phyloP scores from a whole-genome alignment of 1,284 basidiomycete species.

The Athelia psychrophila region DNA sequence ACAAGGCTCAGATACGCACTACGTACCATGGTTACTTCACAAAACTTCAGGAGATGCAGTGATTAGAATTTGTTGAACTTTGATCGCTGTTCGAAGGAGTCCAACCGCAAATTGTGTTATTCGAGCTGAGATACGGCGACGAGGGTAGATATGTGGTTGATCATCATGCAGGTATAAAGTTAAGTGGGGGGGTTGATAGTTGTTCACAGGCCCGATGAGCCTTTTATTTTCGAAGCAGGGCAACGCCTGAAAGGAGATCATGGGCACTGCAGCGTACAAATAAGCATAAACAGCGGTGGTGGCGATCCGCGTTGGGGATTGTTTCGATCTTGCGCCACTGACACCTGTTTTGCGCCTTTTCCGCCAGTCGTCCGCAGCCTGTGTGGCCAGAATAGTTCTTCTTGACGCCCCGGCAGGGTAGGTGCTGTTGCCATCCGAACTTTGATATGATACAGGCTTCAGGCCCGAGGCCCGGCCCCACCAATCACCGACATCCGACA shows the following conservation, averaged over 20 bases:
- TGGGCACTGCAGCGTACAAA: conserved; percentile 16
- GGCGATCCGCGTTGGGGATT: no score
- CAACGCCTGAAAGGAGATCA: no score
- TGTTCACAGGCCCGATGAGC: conserved; percentile 42
- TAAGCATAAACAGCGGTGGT: conserved; percentile 8
- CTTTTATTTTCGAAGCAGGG: conserved; percentile 26
- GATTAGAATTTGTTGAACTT: no score
- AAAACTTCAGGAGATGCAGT: no score
- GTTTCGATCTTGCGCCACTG: no score
- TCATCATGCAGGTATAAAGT: conserved; percentile 36
- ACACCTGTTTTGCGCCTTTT: conserved; percentile 24
- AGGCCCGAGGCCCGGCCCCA: no score
- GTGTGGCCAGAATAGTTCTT: no score
- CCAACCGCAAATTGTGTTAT: conserved; percentile 48
- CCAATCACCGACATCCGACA: no score
- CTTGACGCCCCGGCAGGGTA: no score
- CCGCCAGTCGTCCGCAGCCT: conserved; percentile 26
- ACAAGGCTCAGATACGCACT: conserved; percentile 9
- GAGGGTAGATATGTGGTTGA: conserved; percentile 30
- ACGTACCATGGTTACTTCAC: conserved; percentile 37
- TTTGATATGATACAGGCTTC: no score
- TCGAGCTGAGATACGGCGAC: conserved; percentile 33
- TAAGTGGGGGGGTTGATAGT: conserved; percentile 37
- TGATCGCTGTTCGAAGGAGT: conserved; percentile 28
- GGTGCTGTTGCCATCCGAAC: no score